Percentiles rank a stretch among this genome's conserved stretches.
phyloP scores from a whole-genome alignment of 1,284 basidiomycete species.

The Ceratorhiza oryzae-sativae region DNA sequence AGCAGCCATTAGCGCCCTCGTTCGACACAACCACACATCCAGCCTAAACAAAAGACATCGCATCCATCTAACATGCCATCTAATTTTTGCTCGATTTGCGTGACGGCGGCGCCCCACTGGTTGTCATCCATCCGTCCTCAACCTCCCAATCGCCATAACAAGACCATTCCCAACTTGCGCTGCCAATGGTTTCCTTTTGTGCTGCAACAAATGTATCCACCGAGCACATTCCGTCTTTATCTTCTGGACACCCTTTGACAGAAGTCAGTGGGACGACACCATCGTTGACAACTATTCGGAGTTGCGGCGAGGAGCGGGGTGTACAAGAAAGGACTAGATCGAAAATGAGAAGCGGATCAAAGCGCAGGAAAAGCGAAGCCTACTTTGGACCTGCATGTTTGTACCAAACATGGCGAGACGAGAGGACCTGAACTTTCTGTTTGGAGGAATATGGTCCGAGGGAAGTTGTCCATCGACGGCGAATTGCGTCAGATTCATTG shows the following conservation, averaged over 20 bases:
- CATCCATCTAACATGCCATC: no score
- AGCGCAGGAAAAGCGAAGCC: conserved; percentile 45
- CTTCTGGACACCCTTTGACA: conserved; percentile 70
- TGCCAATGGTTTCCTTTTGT: conserved; percentile 68
- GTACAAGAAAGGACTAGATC: conserved; percentile 64
- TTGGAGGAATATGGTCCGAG: conserved; percentile 69
- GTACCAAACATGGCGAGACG: conserved; percentile 63
- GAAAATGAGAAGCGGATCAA: conserved; percentile 10
- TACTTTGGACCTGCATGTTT: conserved; percentile 54
- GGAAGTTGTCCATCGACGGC: conserved; percentile 73
- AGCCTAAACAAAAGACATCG: no score
- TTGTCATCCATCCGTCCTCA: conserved; percentile 67
- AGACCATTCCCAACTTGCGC: conserved; percentile 78
- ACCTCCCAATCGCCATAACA: conserved; percentile 76
- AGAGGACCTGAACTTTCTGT: conserved; percentile 59
- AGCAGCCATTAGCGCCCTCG: no score
- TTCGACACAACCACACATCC: no score
- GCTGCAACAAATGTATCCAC: conserved; percentile 75
- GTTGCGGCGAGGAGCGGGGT: conserved; percentile 60
- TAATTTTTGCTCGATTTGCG: no score
- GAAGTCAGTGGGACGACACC: conserved; percentile 83
- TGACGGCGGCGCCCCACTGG: conserved; percentile 58
- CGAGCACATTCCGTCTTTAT: conserved; percentile 80
- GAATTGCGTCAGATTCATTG: conserved; percentile 64
- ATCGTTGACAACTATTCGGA: conserved; percentile 86